phyloP scores from a whole-genome alignment of 2,329 filamentous ascomycete genomes.

The Cladobotryum protrusum region DNA sequence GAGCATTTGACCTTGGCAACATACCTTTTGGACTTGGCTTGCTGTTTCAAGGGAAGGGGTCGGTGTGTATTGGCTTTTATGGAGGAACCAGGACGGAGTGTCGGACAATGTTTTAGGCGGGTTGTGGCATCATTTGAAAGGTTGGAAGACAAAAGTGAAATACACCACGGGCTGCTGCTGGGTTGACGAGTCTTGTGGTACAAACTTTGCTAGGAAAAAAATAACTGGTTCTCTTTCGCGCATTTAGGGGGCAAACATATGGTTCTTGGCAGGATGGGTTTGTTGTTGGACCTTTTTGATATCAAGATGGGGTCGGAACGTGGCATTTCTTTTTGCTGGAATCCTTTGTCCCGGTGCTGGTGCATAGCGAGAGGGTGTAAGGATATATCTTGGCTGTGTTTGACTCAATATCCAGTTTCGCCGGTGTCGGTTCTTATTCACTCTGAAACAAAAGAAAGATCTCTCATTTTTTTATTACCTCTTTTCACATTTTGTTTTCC shows the following conservation, averaged over 20 bases:
- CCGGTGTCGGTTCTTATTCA: constrained; percentile 16
- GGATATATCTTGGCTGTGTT: constrained; percentile 34
- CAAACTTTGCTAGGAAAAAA: constrained; percentile 23
- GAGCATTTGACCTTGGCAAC: constrained; percentile 39
- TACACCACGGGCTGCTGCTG: constrained; percentile 31
- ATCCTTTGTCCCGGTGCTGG: constrained; percentile 32
- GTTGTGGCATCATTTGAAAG: constrained; percentile 28
- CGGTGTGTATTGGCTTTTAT: constrained; percentile 30
- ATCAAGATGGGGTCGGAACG: constrained; percentile 13
- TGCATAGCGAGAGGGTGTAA: constrained; percentile 41
- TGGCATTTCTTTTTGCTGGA: constrained; percentile 36
- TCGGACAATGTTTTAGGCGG: constrained; percentile 33
- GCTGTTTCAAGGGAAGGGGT: constrained; percentile 34
- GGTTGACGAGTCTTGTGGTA: constrained; percentile 27
- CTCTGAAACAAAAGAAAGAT: constrained; percentile 1
- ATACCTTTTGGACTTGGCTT: constrained; percentile 37
- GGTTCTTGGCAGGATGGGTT: constrained; percentile 12
- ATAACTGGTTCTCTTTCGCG: constrained; percentile 14
- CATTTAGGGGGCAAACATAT: constrained; percentile 11
- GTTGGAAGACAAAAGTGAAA: constrained; percentile 37
- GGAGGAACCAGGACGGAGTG: constrained; percentile 32
- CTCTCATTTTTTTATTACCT: background rate
- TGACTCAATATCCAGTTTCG: constrained; percentile 27
- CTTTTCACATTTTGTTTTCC: constrained; percentile 11
- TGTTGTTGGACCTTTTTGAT: constrained; percentile 16